Conservation (phyloP, 164 flowering plant genomes). For the Aristolochia californica region DNA sequence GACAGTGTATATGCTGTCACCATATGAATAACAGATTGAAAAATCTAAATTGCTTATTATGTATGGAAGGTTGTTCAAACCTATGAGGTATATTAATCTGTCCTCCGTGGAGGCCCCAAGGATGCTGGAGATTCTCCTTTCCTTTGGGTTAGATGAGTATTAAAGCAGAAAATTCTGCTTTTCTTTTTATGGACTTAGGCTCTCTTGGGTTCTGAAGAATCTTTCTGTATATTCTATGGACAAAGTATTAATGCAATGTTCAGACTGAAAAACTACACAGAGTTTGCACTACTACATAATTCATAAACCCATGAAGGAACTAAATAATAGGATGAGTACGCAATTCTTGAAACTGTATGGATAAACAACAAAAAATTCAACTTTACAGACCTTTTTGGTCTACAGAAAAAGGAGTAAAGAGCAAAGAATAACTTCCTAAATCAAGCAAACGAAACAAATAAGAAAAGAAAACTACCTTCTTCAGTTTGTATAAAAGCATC, state of each 20-base stretch:
- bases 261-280: too few relatives aligned
- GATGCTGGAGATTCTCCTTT: background rate
- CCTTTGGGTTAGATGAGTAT: background rate
- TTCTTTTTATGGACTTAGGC: background rate
- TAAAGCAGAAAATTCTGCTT: background rate
- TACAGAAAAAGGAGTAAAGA: too few relatives aligned
- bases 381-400: too few relatives aligned
- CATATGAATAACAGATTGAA: background rate
- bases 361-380: too few relatives aligned
- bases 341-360: too few relatives aligned
- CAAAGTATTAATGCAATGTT: background rate
- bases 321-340: too few relatives aligned
- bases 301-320: too few relatives aligned
- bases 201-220: background rate
- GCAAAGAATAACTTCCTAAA: background rate
- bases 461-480: conserved; percentile 34
- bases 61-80: background rate
- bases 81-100: background rate
- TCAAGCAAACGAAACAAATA: background rate
- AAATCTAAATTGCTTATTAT: background rate
- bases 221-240: background rate
- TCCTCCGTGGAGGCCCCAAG: background rate
- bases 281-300: too few relatives aligned
- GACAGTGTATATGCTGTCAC: background rate
- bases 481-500: conserved; percentile 65